These are phyloP conservation scores for Metschnikowia picachoensis DNA, from an alignment of 805 yeast genomes.

Conservation along the genomic window DNA sequence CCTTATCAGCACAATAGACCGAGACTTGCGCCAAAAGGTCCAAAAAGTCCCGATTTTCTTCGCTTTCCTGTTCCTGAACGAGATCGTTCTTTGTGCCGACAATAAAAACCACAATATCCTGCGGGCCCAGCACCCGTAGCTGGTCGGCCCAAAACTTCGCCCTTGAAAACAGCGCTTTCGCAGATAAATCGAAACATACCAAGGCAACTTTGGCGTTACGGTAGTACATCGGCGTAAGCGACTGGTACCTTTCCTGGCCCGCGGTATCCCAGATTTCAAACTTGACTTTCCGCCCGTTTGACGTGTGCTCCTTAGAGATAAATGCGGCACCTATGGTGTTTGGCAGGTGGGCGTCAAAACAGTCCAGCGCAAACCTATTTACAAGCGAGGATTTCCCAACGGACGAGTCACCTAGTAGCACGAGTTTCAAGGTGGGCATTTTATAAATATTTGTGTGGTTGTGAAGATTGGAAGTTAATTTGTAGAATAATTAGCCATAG, in stretches of 20 bases:
- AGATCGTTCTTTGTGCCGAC: constrained; percentile 87
- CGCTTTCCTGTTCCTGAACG: constrained; percentile 1
- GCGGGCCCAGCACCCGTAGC: constrained; percentile 33
- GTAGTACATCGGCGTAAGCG: constrained; percentile 45
- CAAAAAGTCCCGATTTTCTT: background rate
- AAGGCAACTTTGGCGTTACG: constrained; percentile 55
- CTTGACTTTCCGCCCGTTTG: constrained; percentile 42
- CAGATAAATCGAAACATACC: constrained; percentile 78
- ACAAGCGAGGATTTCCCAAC: constrained; percentile 74
- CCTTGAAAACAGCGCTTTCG: constrained; percentile 47
- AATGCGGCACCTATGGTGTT: constrained; percentile 99
- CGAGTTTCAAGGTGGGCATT: constrained; percentile 27
- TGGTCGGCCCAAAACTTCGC: constrained; percentile 93
- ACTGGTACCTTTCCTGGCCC: constrained; percentile 61
- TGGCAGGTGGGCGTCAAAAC: constrained; percentile 76
- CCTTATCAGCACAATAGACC: constrained; percentile 18
- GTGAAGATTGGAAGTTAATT: background rate
- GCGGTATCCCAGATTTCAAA: constrained; percentile 93
- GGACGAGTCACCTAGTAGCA: constrained; percentile 50
- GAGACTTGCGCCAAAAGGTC: constrained; percentile 9
- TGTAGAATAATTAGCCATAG: too few species aligned
- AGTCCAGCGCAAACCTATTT: constrained; percentile 66
- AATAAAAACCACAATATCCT: constrained; percentile 37
- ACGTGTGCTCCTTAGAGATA: constrained; percentile 62
- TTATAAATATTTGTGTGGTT: background rate